A percentile compares a stretch with the other conserved stretches of the same genome.
These are phyloP conservation scores for Wallacemonas sp. DNA, from an alignment of 208 protist species.

Conservation along the genomic window DNA sequence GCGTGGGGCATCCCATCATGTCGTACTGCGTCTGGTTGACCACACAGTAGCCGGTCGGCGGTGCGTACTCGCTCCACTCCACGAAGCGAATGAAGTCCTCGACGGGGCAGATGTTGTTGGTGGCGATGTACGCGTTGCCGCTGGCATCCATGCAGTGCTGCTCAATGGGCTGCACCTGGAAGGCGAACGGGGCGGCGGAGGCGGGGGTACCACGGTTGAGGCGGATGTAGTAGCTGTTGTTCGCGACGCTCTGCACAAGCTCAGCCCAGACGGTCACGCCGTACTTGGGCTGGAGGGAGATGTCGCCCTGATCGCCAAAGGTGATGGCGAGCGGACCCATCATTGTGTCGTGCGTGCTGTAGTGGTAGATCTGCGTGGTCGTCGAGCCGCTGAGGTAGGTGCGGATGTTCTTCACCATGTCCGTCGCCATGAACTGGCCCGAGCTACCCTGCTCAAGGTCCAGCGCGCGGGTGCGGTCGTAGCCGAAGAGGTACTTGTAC, in stretches of 20 bases:
- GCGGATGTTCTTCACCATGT: slow-evolving; percentile 38
- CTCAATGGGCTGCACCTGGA: slow-evolving; percentile 15
- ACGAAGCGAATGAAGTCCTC: slow-evolving; percentile 38
- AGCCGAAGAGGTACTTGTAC: slow-evolving; percentile 36
- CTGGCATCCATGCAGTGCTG: slow-evolving; percentile 27
- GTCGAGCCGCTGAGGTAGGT: slow-evolving; percentile 21
- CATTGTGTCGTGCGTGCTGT: slow-evolving; percentile 57
- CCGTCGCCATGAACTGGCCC: slow-evolving; percentile 35
- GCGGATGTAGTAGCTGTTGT: slow-evolving; percentile 28
- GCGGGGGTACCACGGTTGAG: slow-evolving; percentile 9
- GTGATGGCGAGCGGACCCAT: slow-evolving; percentile 41
- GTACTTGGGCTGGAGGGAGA: slow-evolving; percentile 10
- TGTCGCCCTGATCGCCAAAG: slow-evolving; percentile 20
- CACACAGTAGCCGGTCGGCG: slow-evolving; percentile 20
- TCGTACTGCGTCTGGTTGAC: slow-evolving; percentile 29
- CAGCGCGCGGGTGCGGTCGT: slow-evolving; percentile 27
- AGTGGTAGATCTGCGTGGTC: slow-evolving; percentile 12
- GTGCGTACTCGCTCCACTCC: slow-evolving; percentile 23
- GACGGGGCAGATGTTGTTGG: slow-evolving; percentile 31
- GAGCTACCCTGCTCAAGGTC: slow-evolving; percentile 31
- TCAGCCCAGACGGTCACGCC: slow-evolving; percentile 10
- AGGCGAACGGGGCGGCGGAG: slow-evolving; percentile 1
- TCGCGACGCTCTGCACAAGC: slow-evolving; percentile 26
- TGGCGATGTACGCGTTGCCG: slow-evolving; percentile 27
- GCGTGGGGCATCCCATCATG: slow-evolving; percentile 19